Conservation (phyloP, 2,329 filamentous ascomycete species). For the Metarhizium humberi region DNA sequence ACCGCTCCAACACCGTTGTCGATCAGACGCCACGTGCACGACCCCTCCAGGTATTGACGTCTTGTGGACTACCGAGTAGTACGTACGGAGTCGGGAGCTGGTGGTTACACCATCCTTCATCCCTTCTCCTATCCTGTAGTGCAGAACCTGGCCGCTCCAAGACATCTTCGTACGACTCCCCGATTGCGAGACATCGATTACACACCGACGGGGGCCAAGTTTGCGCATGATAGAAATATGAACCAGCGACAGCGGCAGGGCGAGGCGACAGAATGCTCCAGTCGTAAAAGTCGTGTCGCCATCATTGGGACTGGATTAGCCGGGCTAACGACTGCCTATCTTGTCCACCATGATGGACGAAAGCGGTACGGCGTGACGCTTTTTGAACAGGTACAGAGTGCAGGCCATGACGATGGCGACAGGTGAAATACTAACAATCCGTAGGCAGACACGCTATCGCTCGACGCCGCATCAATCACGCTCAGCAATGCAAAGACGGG, state of each 20-base stretch:
- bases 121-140: too few species aligned
- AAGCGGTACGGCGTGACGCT: constrained; percentile 23
- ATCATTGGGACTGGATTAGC: constrained; percentile 28
- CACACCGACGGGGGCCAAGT: too few species aligned
- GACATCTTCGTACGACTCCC: too few species aligned
- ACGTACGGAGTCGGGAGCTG: too few species aligned
- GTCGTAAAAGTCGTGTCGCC: constrained; percentile 15
- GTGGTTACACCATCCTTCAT: too few species aligned
- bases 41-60: too few species aligned
- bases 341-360: constrained; percentile 22
- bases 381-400: constrained; percentile 24
- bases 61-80: too few species aligned
- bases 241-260: neutral
- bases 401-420: too few species aligned
- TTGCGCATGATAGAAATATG: neutral
- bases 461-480: constrained; percentile 29
- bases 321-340: constrained; percentile 25
- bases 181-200: too few species aligned
- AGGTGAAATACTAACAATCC: neutral
- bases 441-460: constrained; percentile 24
- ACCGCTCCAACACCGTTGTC: too few species aligned
- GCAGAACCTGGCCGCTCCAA: too few species aligned
- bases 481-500: constrained; percentile 21
- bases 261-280: neutral
- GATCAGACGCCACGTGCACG: too few species aligned